Conservation (phyloP, 2,329 filamentous ascomycete genomes). For the Pyrenochaeta sp. region DNA sequence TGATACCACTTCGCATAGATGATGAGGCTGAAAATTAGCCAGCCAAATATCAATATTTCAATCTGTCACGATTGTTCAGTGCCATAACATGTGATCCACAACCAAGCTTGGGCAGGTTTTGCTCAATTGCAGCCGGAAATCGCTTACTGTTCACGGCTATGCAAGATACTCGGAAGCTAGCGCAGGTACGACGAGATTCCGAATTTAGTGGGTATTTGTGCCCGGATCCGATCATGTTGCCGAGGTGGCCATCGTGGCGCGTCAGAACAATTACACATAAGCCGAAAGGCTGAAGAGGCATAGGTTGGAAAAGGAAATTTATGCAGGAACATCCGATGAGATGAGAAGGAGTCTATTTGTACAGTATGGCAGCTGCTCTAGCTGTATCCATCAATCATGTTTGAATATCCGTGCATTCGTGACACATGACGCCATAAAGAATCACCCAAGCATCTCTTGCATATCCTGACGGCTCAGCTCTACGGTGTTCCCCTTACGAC, state of each 20-base stretch:
- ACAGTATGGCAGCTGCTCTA: conserved; percentile 1
- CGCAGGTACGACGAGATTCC: not conserved
- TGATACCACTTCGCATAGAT: too few relatives aligned
- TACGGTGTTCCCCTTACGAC: conserved; percentile 69
- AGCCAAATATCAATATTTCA: too few relatives aligned
- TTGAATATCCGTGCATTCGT: conserved; percentile 6
- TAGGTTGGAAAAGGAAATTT: not conserved
- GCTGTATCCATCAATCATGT: not conserved
- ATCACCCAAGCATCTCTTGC: not conserved
- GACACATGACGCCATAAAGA: not conserved
- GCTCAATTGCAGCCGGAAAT: too few relatives aligned
- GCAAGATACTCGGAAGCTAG: not conserved
- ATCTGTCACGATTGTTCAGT: too few relatives aligned
- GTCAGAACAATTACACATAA: not conserved
- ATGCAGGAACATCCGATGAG: not conserved
- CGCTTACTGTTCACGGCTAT: not conserved
- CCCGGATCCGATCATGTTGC: not conserved
- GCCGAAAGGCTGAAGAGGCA: not conserved
- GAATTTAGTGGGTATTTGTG: not conserved
- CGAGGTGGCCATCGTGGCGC: not conserved
- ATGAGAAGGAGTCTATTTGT: not conserved
- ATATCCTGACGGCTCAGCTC: not conserved
- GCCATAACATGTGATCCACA: too few relatives aligned
- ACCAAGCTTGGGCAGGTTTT: too few relatives aligned
- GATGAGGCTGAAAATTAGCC: too few relatives aligned